Conservation (phyloP, 768 basidiomycete genomes). For the Xanthoconium purpureum region DNA sequence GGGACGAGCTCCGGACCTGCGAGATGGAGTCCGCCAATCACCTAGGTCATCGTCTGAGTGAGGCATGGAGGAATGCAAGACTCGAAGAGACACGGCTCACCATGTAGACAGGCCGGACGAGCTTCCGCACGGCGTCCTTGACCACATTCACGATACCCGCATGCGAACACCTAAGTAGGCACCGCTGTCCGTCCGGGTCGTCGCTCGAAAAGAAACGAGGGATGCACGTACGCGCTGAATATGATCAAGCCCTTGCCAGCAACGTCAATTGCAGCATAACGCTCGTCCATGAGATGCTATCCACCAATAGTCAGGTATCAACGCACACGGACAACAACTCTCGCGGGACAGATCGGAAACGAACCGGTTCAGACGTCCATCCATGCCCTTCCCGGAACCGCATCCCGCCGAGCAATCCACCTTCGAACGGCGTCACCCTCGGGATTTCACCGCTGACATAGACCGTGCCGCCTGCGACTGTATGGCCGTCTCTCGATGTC, state of each 20-base stretch:
- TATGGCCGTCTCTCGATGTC: slow-evolving; percentile 57
- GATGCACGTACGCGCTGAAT: slow-evolving; percentile 70
- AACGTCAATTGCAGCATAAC: slow-evolving; percentile 75
- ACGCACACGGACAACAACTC: not conserved
- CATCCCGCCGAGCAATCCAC: slow-evolving; percentile 63
- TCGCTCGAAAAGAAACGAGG: not conserved
- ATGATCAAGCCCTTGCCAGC: slow-evolving; percentile 78
- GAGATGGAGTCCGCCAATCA: slow-evolving; percentile 83
- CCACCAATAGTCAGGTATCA: not conserved
- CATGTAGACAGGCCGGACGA: slow-evolving; percentile 75
- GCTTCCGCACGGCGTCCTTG: slow-evolving; percentile 61
- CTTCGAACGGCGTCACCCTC: slow-evolving; percentile 63
- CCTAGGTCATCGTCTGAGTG: slow-evolving; percentile 36
- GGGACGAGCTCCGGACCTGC: slow-evolving; percentile 60
- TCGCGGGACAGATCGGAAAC: not conserved
- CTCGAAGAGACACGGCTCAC: slow-evolving; percentile 31
- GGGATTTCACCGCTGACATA: slow-evolving; percentile 84
- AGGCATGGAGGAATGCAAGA: not conserved
- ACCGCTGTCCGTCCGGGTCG: not conserved
- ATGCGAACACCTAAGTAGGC: slow-evolving; percentile 54
- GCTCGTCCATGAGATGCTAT: slow-evolving; percentile 79
- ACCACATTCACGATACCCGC: slow-evolving; percentile 86
- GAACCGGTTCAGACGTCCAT: slow-evolving; percentile 58
- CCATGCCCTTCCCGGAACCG: slow-evolving; percentile 47
- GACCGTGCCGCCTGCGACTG: slow-evolving; percentile 57